A percentile compares a stretch with the other conserved stretches of the same genome.
phyloP scores from a whole-genome alignment of 2,329 filamentous ascomycete species.

The Aureobasidium sp. region DNA sequence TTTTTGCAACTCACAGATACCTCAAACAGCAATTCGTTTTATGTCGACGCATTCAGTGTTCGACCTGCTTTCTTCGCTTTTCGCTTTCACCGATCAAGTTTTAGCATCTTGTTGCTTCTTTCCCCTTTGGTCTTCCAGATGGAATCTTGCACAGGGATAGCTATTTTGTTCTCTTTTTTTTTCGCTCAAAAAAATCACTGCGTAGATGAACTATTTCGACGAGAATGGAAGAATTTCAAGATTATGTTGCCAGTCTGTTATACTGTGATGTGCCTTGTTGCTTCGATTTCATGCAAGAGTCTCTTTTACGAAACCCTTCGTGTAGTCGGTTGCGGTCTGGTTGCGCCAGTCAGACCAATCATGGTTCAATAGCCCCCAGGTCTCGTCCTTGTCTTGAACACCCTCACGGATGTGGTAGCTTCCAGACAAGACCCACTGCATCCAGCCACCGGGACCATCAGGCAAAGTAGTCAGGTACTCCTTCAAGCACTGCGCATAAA shows the following conservation, averaged over 20 bases:
- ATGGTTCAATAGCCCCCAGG: constrained; percentile 47
- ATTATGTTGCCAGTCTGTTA: neutral
- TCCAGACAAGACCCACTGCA: constrained; percentile 44
- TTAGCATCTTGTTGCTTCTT: neutral
- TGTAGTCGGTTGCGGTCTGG: constrained; percentile 1
- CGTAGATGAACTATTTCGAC: neutral
- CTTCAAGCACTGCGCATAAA: constrained; percentile 47
- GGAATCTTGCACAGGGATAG: neutral
- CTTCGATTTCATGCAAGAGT: neutral
- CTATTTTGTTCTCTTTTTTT: neutral
- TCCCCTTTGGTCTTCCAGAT: neutral
- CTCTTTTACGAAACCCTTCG: constrained; percentile 4
- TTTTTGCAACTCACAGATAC: constrained; percentile 12
- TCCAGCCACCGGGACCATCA: constrained; percentile 48
- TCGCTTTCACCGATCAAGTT: neutral
- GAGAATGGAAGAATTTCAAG: neutral
- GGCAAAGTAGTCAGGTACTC: constrained; percentile 36
- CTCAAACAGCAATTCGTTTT: constrained; percentile 9
- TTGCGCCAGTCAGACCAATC: constrained; percentile 40
- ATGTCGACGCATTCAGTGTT: neutral
- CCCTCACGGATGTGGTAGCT: constrained; percentile 49
- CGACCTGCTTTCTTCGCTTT: neutral
- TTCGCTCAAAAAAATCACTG: neutral
- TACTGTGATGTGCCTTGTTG: neutral
- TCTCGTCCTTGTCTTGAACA: constrained; percentile 48